Evolutionary conservation across 2,329 filamentous ascomycete species (phyloP).

Genomic region (Samsoniella hepiali): DNA sequence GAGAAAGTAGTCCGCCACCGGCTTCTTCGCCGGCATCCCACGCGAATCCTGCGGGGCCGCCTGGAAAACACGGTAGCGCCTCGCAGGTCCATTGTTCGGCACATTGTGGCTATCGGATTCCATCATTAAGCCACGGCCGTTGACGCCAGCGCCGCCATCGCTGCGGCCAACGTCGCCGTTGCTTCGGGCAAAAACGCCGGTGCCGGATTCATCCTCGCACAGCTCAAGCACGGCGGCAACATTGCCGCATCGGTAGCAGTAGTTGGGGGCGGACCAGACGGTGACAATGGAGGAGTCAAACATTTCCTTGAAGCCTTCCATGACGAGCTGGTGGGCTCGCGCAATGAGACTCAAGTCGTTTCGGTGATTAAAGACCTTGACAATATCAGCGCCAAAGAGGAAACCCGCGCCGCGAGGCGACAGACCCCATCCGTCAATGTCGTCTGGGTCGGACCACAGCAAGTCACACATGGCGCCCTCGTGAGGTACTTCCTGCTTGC

Average conservation of each 20-base stretch:
- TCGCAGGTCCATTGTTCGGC: constrained; percentile 66
- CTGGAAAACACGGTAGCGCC: constrained; percentile 92
- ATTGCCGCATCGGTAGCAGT: constrained; percentile 94
- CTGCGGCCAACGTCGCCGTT: constrained; percentile 66
- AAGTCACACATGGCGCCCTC: constrained; percentile 99
- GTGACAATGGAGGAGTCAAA: constrained; percentile 95
- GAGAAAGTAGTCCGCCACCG: constrained; percentile 94
- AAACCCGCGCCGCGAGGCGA: constrained; percentile 94
- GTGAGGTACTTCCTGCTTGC: constrained; percentile 97
- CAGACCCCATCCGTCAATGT: constrained; percentile 95
- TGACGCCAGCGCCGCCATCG: constrained; percentile 33
- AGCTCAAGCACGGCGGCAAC: constrained; percentile 93
- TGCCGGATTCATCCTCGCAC: constrained; percentile 78
- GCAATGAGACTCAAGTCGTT: constrained; percentile 93
- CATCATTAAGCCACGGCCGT: constrained; percentile 44
- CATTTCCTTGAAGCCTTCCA: constrained; percentile 99
- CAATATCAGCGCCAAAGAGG: constrained; percentile 91
- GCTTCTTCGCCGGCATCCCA: constrained; percentile 99
- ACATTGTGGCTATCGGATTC: constrained; percentile 39
- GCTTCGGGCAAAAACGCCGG: constrained; percentile 65
- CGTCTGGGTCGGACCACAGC: constrained; percentile 96
- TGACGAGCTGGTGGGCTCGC: constrained; percentile 92
- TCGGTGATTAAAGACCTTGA: constrained; percentile 90
- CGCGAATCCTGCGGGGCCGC: constrained; percentile 92
- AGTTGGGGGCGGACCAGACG: constrained; percentile 97